A percentile compares a stretch with the other conserved stretches of the same genome.
Evolutionary conservation across 2,329 filamentous ascomycete genomes (phyloP).

Genomic region (Rutstroemia sp.): DNA sequence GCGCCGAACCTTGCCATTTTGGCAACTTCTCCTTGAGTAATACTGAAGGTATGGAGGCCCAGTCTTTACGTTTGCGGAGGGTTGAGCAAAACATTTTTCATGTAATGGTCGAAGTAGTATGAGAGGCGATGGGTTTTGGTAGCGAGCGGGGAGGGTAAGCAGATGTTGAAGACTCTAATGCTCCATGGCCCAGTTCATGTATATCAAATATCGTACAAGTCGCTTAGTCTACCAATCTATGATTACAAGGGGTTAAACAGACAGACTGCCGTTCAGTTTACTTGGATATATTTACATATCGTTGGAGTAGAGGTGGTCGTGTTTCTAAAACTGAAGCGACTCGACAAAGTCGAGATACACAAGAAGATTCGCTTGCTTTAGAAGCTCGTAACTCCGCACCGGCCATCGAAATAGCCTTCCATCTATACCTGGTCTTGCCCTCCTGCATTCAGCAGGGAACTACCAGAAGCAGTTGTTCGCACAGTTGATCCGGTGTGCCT

Average conservation of each 20-base stretch:
- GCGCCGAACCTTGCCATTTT: conserved; percentile 27
- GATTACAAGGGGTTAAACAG: too few relatives aligned
- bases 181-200: too few relatives aligned
- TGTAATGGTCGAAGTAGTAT: not conserved
- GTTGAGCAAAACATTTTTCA: conserved; percentile 29
- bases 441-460: not conserved
- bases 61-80: conserved; percentile 26
- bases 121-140: not conserved
- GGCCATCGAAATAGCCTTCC: not conserved
- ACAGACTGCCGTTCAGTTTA: too few relatives aligned
- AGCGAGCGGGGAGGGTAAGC: not conserved
- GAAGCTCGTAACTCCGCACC: too few relatives aligned
- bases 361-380: too few relatives aligned
- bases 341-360: too few relatives aligned
- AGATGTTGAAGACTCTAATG: not conserved
- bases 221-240: too few relatives aligned
- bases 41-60: conserved; percentile 21
- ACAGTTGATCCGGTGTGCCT: not conserved
- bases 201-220: too few relatives aligned
- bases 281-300: too few relatives aligned
- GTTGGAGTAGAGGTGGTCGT: too few relatives aligned
- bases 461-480: not conserved
- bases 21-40: conserved; percentile 19
- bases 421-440: not conserved
- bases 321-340: too few relatives aligned